Evolutionary conservation across 176 grass and related monocot species (phyloP), one percentile per base, ranked within the genome.

Genomic region (Microstegium vimineum): DNA sequence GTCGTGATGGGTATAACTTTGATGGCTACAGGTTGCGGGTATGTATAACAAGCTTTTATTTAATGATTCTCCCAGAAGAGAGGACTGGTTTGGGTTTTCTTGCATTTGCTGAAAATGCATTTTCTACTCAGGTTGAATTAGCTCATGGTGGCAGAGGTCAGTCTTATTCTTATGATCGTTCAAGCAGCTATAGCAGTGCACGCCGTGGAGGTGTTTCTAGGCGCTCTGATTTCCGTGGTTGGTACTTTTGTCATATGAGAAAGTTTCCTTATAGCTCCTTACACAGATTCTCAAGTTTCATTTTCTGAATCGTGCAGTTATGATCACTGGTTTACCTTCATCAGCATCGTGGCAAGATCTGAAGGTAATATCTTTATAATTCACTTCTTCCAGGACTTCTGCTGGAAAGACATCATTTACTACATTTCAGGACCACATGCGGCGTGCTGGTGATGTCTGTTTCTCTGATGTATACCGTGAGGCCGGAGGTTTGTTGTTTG

Each of bases 311-410:
- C 23, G 14, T 77, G 37, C 82, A 98, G 92, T 98, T 81, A 42
- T 98, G 86, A 92, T 98, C 46, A 87, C 78, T 84, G 95, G 92
- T 54, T 85, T 98, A 87, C 95, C 95, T 84, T 98, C 92, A 0
- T 98, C 95, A 4, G 92, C 92, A 43, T 98, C 95, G 51, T 98
- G 95, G 95, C 92, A 98, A 93, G 95, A 98, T 84, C 86, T 98
- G 20, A 98, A 98, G 92, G 95, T 94, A 89, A 10, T 73, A 18
- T 18, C 18, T 40, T 36, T 76, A 64, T 54, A 42, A 51, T 40
- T 64, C 32, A 81, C 3, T 66, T 52, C 9, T 73, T 66, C 38
- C 51, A 60, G 27, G 46, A 63, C 26, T 20, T 84, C 20, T 75
- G 8, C 26, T 65, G 8, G 61, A 61, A 35, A 26, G 4, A 52